Evolutionary conservation across 163 green algal species (phyloP), one percentile per base, ranked within the genome.

Genomic region (Scenedesmus sp.): DNA sequence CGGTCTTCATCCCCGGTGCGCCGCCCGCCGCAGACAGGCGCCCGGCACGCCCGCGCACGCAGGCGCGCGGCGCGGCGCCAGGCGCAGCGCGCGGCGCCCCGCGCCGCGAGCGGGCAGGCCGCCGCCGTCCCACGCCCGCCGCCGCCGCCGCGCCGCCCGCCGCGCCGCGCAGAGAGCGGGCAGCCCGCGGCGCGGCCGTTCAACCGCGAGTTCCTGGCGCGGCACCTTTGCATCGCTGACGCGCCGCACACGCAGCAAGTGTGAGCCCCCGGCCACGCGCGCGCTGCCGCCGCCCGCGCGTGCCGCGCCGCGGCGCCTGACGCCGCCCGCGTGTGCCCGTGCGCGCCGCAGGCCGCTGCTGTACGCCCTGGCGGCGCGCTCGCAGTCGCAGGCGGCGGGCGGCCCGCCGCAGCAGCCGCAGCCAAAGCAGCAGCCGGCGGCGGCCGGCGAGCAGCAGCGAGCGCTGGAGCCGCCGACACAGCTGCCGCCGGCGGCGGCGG

Each of bases 131-230:
- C 24, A n/a, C 39, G 58, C 18, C 17, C 15, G 29, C 29, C 15
- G 22, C 57, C 10, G 57, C 14, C 26, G 28, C n/a, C 39, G 34
- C 36, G 3, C 20, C 10, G 34, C 42, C n/a, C n/a, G n/a, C n/a
- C n/a, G n/a, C n/a, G n/a, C n/a, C n/a, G n/a, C n/a, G 48, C 84
- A 86, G 86, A 90, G 53, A 86, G 70, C 5, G 86, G 86, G 2
- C 77, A 87, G 31, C 86, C 86, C 0, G n/a, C 29, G 13, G 60
- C 81, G 0, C 58, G 83, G 22, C 86, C 86, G 15, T 90, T 90
- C 24, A 74, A 88, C 42, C 69, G 86, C 18, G 48, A 73, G 4
- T 88, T 90, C 67, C 53, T 90, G 63, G 78, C 80, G 51, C 54
- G 74, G 60, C 73, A 81, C 20, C 73, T 81, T 4, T 48, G 66